These are phyloP conservation scores for Phylloporus sp. DNA, from an alignment of 1,284 basidiomycete genomes.

Conservation along the genomic window DNA sequence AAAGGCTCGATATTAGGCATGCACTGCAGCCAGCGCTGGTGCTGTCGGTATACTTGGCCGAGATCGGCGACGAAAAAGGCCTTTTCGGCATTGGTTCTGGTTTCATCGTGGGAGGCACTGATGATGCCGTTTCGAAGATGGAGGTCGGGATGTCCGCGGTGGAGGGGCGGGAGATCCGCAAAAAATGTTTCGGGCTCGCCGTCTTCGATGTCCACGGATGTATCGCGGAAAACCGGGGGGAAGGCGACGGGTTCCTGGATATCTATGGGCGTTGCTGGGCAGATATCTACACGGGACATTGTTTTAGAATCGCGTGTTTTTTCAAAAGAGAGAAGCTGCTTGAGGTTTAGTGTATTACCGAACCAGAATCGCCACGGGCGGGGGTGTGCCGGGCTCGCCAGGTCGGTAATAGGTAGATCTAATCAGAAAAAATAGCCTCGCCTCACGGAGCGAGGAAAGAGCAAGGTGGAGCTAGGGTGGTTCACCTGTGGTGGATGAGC, in stretches of 20 bases:
- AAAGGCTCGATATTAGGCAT: constrained; percentile 92
- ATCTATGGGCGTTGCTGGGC: constrained; percentile 53
- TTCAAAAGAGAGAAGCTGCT: constrained; percentile 30
- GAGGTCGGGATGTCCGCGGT: constrained; percentile 71
- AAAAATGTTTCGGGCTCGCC: constrained; percentile 53
- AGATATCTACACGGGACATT: constrained; percentile 71
- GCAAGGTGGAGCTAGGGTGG: constrained; percentile 52
- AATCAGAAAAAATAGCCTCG: constrained; percentile 67
- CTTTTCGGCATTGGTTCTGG: constrained; percentile 81
- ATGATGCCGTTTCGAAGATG: constrained; percentile 79
- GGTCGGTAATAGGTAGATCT: constrained; percentile 61
- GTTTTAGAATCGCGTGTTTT: constrained; percentile 33
- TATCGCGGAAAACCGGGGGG: constrained; percentile 35
- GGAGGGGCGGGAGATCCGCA: constrained; percentile 69
- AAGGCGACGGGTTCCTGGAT: constrained; percentile 37
- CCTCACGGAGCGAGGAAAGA: constrained; percentile 71
- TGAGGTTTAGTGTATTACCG: constrained; percentile 55
- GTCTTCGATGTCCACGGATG: constrained; percentile 40
- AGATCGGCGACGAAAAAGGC: constrained; percentile 98
- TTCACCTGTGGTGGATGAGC: constrained; percentile 62
- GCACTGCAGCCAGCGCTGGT: constrained; percentile 82
- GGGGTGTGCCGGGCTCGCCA: constrained; percentile 68
- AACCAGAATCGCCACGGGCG: constrained; percentile 77
- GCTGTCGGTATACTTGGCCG: constrained; percentile 86
- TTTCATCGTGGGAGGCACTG: constrained; percentile 60